These are phyloP conservation scores for Spergularia marina DNA, from an alignment of 148 eudicot species.

Conservation along the genomic window DNA sequence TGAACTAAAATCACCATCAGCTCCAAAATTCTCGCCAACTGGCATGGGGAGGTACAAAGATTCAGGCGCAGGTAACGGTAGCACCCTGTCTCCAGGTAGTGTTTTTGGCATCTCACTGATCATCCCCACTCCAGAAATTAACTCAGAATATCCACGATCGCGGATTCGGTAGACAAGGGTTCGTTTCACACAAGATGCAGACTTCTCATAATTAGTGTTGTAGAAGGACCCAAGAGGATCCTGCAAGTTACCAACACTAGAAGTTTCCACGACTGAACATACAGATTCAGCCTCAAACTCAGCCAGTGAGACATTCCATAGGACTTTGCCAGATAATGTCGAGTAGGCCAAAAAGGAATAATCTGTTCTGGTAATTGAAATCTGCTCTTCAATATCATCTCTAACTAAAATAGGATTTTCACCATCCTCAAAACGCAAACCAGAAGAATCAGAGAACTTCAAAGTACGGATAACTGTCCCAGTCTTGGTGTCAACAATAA, in stretches of 20 bases:
- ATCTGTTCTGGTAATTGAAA: slow-evolving; percentile 56
- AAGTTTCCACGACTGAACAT: slow-evolving; percentile 34
- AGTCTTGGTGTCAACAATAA: slow-evolving; percentile 49
- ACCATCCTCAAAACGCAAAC: slow-evolving; percentile 28
- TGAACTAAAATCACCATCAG: slow-evolving; percentile 18
- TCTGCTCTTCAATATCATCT: slow-evolving; percentile 34
- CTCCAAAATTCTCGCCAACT: slow-evolving; percentile 9
- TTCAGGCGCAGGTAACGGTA: slow-evolving; percentile 40
- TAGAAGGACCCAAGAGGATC: slow-evolving; percentile 29
- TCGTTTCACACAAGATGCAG: slow-evolving; percentile 31
- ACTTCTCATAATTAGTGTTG: slow-evolving; percentile 17
- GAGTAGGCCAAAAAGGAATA: slow-evolving; percentile 48
- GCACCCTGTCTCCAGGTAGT: slow-evolving; percentile 37
- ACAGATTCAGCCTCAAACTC: slow-evolving; percentile 50
- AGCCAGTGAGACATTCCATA: slow-evolving; percentile 61
- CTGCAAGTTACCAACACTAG: slow-evolving; percentile 24
- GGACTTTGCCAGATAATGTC: slow-evolving; percentile 35
- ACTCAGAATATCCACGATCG: slow-evolving; percentile 39
- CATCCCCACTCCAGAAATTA: slow-evolving; percentile 24
- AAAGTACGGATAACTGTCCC: slow-evolving; percentile 47
- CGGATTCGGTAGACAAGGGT: slow-evolving; percentile 48
- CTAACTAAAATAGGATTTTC: slow-evolving; percentile 34
- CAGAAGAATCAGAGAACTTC: slow-evolving; percentile 38
- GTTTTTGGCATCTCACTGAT: slow-evolving; percentile 23
- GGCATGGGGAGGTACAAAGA: slow-evolving; percentile 13